Base-by-base conservation (phyloP, 495 filamentous ascomycete species). In the Geopyxis carbonaria region DNA sequence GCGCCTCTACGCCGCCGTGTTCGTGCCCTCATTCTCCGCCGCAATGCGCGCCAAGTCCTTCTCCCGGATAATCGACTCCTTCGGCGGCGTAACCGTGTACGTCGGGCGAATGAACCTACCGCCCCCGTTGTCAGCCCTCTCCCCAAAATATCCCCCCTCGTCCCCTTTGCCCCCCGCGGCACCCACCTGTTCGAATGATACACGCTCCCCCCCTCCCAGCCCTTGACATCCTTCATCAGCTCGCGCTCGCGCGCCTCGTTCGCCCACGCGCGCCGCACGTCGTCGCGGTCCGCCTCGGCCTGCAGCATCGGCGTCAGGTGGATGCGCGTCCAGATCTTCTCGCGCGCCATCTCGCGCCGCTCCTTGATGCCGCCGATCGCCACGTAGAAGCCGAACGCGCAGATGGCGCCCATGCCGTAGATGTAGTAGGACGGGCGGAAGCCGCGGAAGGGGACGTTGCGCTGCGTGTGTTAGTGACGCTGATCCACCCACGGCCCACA, bases 321-420 rank as follows among this genome's bases (percentile, higher is more conserved):
- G 50, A 95, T 86, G 48, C 89, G 78, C 31, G 76, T 68, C 89
- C 89, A 97, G 70, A 93, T 85, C 67, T 97, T 97, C 56, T 97
- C 89, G 31, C 89, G 81, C 38, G 75, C 80, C 44, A 91, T 78
- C 58, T 97, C 89, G 85, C 87, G 82, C 50, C 78, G 72, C 62
- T 95, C 87, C 46, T 80, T 68, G 45, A 83, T 76, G 28, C 82
- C 82, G 55, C 73, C 62, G 34, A 75, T 74, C 44, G 79, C 59
- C 57, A 76, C 80, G 61, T 80, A 94, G 66, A 83, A 87, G 10
- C 89, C 89, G 56, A 80, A 95, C 38, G 69, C 67, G 78, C 89
- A 85, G 50, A 93, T 63, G 20, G 63, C 58, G 48, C 71, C 76
- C 59, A 81, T 71, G 31, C 66, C 80, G 48, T 76, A 45, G 52